A percentile compares a stretch with the other conserved stretches of the same genome.
These are phyloP conservation scores for Coelastrella sp. DNA, from an alignment of 139 green algal species.

Conservation along the genomic window DNA sequence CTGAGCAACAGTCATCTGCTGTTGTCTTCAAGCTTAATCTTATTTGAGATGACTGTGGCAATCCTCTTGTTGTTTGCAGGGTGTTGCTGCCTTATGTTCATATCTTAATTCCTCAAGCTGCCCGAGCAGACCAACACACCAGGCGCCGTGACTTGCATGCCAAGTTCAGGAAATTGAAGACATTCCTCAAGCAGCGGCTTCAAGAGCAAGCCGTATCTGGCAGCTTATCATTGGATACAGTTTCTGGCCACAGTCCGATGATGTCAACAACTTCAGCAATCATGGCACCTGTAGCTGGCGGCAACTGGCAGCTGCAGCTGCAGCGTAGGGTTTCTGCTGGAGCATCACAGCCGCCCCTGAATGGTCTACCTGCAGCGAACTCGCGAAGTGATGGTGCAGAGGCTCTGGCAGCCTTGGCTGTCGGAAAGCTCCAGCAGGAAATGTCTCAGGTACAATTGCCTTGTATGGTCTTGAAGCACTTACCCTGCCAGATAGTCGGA, in stretches of 20 bases:
- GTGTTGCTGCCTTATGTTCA: constrained; percentile 50
- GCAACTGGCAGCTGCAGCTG: constrained; percentile 1
- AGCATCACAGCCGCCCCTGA: neutral
- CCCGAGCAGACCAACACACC: neutral
- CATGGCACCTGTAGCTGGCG: neutral
- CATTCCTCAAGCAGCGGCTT: constrained; percentile 32
- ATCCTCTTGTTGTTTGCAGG: no score
- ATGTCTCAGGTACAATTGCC: constrained; percentile 9
- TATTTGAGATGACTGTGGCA: no score
- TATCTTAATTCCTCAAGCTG: constrained; percentile 42
- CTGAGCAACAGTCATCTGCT: no score
- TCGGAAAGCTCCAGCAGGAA: constrained; percentile 21
- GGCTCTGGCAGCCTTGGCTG: constrained; percentile 5
- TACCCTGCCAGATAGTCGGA: no score
- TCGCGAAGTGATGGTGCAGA: neutral
- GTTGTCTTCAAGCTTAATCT: no score
- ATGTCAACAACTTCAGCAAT: neutral
- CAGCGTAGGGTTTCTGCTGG: neutral
- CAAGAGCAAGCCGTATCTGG: neutral
- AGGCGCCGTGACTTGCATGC: constrained; percentile 20
- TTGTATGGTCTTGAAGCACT: neutral
- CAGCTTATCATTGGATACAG: neutral
- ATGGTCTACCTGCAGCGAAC: no score
- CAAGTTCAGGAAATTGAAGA: constrained; percentile 49
- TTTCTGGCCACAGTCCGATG: neutral